phyloP scores from a whole-genome alignment of 2,329 filamentous ascomycete species.

The Endocalyx cinctus region DNA sequence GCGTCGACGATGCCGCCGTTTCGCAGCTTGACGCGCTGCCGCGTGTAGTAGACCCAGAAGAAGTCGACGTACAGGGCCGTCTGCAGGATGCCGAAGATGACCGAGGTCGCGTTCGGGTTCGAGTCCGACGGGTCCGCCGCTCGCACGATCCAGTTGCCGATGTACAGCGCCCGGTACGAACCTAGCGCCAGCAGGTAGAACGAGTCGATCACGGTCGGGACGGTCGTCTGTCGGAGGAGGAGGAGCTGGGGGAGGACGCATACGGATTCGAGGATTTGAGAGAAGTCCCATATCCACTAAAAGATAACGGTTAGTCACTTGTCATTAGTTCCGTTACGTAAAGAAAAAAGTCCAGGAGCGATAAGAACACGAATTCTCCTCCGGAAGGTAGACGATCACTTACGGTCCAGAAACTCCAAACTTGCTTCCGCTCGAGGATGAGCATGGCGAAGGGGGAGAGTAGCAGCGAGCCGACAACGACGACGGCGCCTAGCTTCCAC shows the following conservation, averaged over 20 bases:
- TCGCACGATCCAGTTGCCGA: constrained; percentile 83
- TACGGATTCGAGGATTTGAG: constrained; percentile 84
- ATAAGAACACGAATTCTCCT: background rate
- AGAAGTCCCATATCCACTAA: constrained; percentile 81
- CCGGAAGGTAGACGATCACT: constrained; percentile 15
- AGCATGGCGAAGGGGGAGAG: constrained; percentile 69
- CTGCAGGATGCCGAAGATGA: constrained; percentile 85
- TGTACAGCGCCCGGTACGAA: constrained; percentile 82
- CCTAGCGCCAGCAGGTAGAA: constrained; percentile 88
- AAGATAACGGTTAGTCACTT: constrained; percentile 3
- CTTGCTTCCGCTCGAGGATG: constrained; percentile 51
- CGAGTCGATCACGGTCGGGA: constrained; percentile 94
- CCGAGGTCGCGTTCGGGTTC: constrained; percentile 64
- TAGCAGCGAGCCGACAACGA: constrained; percentile 59
- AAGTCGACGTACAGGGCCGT: constrained; percentile 90
- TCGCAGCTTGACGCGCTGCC: constrained; percentile 89
- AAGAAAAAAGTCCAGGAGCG: too few species aligned
- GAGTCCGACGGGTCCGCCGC: constrained; percentile 54
- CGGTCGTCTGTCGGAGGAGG: constrained; percentile 87
- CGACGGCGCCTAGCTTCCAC: constrained; percentile 81
- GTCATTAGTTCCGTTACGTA: too few species aligned
- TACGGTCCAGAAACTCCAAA: constrained; percentile 49
- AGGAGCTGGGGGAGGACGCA: constrained; percentile 88
- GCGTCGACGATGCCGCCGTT: constrained; percentile 84
- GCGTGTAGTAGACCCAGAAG: constrained; percentile 92